A percentile compares a stretch with the other conserved stretches of the same genome.
phyloP scores from a whole-genome alignment of 495 filamentous ascomycete genomes.

The Aspergillus incahuasiensis region DNA sequence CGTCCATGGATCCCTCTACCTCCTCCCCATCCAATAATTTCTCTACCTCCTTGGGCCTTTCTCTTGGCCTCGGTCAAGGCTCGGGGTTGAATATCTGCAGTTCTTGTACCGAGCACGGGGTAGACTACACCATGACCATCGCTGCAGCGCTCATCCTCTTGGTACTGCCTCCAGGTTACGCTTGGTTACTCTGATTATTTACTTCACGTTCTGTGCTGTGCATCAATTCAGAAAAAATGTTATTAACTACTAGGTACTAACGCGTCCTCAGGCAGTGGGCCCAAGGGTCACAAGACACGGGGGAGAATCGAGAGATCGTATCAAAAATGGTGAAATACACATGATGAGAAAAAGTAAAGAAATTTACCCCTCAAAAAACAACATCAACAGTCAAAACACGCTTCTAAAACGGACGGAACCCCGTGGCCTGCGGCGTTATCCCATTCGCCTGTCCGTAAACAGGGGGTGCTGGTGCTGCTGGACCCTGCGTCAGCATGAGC shows the following conservation, averaged over 20 bases:
- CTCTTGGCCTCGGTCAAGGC: neutral
- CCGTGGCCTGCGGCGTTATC: constrained; percentile 74
- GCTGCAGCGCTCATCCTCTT: constrained; percentile 1
- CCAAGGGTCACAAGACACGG: constrained; percentile 2
- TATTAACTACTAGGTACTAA: constrained; percentile 15
- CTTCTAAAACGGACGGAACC: constrained; percentile 57
- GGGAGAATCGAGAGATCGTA: constrained; percentile 12
- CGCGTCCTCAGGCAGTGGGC: constrained; percentile 10
- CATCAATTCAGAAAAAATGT: constrained; percentile 14
- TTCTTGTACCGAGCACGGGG: no score
- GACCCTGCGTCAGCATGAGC: constrained; percentile 98
- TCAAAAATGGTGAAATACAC: constrained; percentile 23
- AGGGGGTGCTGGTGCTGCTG: constrained; percentile 48
- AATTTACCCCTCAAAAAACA: constrained; percentile 7
- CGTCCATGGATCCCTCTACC: neutral
- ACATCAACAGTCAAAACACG: constrained; percentile 15
- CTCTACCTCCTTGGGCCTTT: neutral
- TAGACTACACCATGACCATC: constrained; percentile 1
- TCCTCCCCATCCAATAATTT: constrained; percentile 1
- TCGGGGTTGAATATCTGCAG: neutral
- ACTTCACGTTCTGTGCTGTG: neutral
- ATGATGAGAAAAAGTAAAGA: constrained; percentile 22
- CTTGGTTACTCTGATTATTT: constrained; percentile 3
- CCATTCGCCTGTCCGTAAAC: constrained; percentile 73
- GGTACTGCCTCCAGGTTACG: neutral